Evolutionary conservation across 768 basidiomycete genomes (phyloP).

Genomic region (Dacryopinax spathularia): DNA sequence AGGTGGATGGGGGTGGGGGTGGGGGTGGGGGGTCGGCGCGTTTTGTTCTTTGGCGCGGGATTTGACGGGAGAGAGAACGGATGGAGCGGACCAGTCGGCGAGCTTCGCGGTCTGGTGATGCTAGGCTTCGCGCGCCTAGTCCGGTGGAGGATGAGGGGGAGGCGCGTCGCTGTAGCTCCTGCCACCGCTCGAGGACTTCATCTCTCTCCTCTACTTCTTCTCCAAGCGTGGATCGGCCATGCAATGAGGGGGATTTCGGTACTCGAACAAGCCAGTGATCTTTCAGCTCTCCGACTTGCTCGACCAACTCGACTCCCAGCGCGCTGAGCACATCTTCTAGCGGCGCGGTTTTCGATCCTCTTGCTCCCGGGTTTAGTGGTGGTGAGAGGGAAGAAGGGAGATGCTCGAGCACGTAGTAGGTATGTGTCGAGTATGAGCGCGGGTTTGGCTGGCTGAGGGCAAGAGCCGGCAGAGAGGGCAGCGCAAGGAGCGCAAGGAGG

Average conservation of each 20-base stretch:
- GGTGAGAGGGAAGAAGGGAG: conserved; percentile 6
- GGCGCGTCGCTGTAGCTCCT: conserved; percentile 14
- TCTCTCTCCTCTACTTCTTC: conserved; percentile 23
- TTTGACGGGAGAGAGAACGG: conserved; percentile 46
- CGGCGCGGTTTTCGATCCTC: conserved; percentile 37
- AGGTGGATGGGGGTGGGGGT: conserved; percentile 45
- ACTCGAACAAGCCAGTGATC: conserved; percentile 73
- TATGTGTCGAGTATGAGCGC: conserved; percentile 31
- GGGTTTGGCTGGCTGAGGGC: background rate
- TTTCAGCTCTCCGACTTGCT: conserved; percentile 68
- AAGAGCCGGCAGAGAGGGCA: background rate
- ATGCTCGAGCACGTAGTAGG: conserved; percentile 54
- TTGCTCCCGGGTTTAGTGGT: conserved; percentile 57
- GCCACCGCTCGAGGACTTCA: conserved; percentile 35
- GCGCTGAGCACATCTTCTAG: conserved; percentile 43
- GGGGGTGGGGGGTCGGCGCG: conserved; percentile 25
- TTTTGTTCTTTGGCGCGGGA: conserved; percentile 52
- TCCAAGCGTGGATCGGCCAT: background rate
- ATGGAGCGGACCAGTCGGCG: conserved; percentile 38
- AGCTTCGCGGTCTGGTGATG: conserved; percentile 24
- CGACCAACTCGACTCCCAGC: conserved; percentile 73
- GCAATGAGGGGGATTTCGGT: conserved; percentile 24
- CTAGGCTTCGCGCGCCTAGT: conserved; percentile 31
- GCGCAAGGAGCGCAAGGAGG: background rate
- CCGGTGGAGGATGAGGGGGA: conserved; percentile 4